Evolutionary conservation across 257 asterid species (phyloP).

Genomic region (Scutellaria baicalensis): DNA sequence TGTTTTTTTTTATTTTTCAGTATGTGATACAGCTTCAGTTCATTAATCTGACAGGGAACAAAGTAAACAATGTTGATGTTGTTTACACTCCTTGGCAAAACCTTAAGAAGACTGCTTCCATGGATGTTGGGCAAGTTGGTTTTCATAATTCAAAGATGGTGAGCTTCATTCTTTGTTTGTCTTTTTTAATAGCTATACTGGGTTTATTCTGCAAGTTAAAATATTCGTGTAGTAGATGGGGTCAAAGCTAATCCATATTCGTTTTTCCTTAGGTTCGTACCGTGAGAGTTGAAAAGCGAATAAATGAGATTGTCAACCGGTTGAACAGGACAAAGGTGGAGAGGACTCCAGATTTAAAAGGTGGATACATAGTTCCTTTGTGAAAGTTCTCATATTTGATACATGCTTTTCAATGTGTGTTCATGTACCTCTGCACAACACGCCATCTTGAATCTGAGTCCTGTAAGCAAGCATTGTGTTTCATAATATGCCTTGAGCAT

Average conservation of each 20-base stretch:
- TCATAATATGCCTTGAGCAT: background rate
- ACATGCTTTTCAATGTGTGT: background rate
- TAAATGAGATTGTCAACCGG: slow-evolving; percentile 85
- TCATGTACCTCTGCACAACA: background rate
- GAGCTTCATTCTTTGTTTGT: slow-evolving; percentile 20
- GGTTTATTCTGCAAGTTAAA: background rate
- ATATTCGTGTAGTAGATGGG: slow-evolving; percentile 1
- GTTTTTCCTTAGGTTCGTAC: slow-evolving; percentile 61
- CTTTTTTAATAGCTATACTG: background rate
- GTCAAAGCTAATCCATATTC: slow-evolving; percentile 5
- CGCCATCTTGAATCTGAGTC: background rate
- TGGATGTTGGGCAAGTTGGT: slow-evolving; percentile 99
- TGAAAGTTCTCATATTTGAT: background rate
- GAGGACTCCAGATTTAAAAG: slow-evolving; percentile 87
- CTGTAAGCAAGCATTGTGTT: background rate
- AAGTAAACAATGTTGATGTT: slow-evolving; percentile 83
- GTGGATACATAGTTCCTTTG: slow-evolving; percentile 20
- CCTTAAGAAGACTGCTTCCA: slow-evolving; percentile 91
- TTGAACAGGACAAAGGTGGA: slow-evolving; percentile 96
- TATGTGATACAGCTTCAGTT: background rate
- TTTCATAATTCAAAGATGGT: slow-evolving; percentile 87
- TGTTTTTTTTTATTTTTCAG: background rate
- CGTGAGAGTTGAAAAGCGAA: slow-evolving; percentile 84
- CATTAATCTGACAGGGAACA: slow-evolving; percentile 58
- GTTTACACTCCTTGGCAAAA: slow-evolving; percentile 99